Conservation (phyloP, 169 alveolate genomes). For the Cystoisospora suis region DNA sequence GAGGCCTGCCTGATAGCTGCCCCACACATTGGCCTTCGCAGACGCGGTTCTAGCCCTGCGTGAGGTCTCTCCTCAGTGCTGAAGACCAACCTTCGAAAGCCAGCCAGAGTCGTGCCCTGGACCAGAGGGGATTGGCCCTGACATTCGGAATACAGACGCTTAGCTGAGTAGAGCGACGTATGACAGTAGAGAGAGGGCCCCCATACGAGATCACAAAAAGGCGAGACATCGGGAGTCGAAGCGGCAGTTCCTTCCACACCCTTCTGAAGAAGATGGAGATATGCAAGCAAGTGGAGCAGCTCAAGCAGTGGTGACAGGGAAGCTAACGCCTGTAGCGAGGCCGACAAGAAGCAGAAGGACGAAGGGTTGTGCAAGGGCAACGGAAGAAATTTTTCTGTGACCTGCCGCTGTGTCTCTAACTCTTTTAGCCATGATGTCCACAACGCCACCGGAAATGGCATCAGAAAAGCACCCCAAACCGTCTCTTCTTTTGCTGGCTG, state of each 20-base stretch:
- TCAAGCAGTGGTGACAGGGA: background rate
- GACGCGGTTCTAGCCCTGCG: background rate
- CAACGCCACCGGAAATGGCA: background rate
- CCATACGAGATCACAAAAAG: background rate
- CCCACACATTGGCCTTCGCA: too few species aligned
- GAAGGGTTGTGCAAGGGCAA: conserved; percentile 23
- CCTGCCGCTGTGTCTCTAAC: background rate
- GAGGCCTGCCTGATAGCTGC: too few species aligned
- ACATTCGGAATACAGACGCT: background rate
- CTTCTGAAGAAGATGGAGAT: background rate
- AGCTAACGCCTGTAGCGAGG: conserved; percentile 27
- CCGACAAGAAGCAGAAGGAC: conserved; percentile 21
- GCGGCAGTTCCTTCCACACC: background rate
- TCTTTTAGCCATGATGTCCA: background rate
- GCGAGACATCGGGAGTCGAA: background rate
- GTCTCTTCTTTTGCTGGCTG: background rate
- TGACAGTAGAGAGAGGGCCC: background rate
- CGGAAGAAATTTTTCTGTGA: background rate
- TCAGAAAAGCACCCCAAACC: background rate
- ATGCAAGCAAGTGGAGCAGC: background rate
- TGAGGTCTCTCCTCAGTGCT: background rate
- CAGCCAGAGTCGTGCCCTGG: background rate
- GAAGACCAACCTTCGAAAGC: too few species aligned
- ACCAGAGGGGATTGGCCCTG: background rate
- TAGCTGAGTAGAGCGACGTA: background rate